These are phyloP conservation scores for Dictyostelium brefeldianum DNA, from an alignment of 78 protist species.

Conservation along the genomic window DNA sequence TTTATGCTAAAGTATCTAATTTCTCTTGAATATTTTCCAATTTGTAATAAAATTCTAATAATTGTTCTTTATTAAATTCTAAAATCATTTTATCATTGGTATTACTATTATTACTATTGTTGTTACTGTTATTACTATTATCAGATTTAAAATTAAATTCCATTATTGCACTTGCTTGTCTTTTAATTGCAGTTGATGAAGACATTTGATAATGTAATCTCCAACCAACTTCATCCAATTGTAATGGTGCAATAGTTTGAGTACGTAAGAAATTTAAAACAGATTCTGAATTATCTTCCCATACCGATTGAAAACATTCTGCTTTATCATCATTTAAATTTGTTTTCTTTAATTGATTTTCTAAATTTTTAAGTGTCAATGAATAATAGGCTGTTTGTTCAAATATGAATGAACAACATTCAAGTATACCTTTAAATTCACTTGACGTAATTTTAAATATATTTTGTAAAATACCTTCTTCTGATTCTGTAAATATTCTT, in stretches of 20 bases:
- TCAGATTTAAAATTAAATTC: conserved; percentile 55
- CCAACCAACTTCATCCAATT: conserved; percentile 76
- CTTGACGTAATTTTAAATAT: conserved; percentile 32
- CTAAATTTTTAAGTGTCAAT: conserved; percentile 15
- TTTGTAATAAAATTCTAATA: conserved; percentile 47
- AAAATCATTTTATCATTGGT: conserved; percentile 44
- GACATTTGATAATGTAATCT: conserved; percentile 84
- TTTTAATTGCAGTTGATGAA: conserved; percentile 50
- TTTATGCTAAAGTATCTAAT: conserved; percentile 67
- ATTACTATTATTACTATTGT: neutral
- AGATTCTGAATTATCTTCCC: conserved; percentile 41
- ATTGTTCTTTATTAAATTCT: conserved; percentile 75
- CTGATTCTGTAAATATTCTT: conserved; percentile 60
- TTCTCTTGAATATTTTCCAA: conserved; percentile 76
- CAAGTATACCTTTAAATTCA: conserved; percentile 45
- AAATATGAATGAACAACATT: conserved; percentile 80
- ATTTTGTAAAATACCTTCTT: conserved; percentile 63
- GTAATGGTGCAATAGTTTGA: conserved; percentile 65
- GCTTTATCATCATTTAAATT: conserved; percentile 38
- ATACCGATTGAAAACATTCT: conserved; percentile 39
- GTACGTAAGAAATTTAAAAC: conserved; percentile 30
- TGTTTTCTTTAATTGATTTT: conserved; percentile 54
- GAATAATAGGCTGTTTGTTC: conserved; percentile 84
- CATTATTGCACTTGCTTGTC: conserved; percentile 70
- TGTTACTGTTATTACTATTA: neutral